These are phyloP conservation scores for Xylaria sp. DNA, from an alignment of 495 filamentous ascomycete genomes.

Conservation along the genomic window DNA sequence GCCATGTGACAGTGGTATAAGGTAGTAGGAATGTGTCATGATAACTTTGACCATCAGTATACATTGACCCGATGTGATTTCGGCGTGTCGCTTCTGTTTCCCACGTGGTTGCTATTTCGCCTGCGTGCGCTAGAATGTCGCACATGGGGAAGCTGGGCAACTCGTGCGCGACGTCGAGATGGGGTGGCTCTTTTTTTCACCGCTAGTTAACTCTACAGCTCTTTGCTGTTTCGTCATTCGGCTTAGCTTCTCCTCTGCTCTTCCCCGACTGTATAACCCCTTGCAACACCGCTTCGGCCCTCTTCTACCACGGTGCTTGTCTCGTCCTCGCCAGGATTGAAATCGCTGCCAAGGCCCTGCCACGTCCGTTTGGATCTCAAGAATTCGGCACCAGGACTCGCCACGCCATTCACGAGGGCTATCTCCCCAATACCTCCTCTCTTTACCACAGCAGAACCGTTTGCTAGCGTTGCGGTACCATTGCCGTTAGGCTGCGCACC, in stretches of 20 bases:
- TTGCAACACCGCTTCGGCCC: slow-evolving; percentile 87
- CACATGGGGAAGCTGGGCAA: background rate
- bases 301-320: slow-evolving; percentile 74
- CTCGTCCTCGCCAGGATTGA: slow-evolving; percentile 60
- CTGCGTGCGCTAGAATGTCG: background rate
- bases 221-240: background rate
- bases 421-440: slow-evolving; percentile 57
- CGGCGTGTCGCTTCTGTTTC: background rate
- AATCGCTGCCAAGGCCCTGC: slow-evolving; percentile 92
- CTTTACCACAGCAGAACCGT: slow-evolving; percentile 40
- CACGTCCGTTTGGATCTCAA: slow-evolving; percentile 83
- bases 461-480: slow-evolving; percentile 32
- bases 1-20: background rate
- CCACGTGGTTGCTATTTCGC: background rate
- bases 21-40: background rate
- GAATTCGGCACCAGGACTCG: slow-evolving; percentile 92
- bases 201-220: background rate
- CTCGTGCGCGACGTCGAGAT: background rate
- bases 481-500: slow-evolving; percentile 31
- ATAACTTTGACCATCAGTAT: background rate
- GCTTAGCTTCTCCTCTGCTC: slow-evolving; percentile 42
- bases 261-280: slow-evolving; percentile 83
- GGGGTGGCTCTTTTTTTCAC: background rate
- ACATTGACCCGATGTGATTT: too few species aligned
- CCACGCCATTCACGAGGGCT: slow-evolving; percentile 75